Evolutionary conservation across 139 green algal species (phyloP).

Genomic region (Chlamydomonas sp.): DNA sequence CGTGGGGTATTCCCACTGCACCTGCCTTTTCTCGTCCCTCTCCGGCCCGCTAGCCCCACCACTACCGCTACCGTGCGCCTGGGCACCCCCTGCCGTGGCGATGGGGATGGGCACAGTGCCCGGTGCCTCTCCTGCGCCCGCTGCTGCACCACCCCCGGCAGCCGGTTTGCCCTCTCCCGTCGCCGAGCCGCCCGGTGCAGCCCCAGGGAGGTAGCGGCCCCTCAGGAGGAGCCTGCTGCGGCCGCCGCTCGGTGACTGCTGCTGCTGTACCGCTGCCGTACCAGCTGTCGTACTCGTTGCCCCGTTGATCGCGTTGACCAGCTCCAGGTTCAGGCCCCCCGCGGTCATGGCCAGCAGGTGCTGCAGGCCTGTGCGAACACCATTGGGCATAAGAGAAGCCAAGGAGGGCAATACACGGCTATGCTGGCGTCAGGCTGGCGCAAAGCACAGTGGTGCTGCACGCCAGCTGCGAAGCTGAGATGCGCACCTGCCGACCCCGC

Average conservation of each 20-base stretch:
- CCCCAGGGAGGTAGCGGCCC: too few relatives aligned
- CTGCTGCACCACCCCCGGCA: neutral
- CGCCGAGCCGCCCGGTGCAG: too few relatives aligned
- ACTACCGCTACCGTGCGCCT: neutral
- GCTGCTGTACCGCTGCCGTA: neutral
- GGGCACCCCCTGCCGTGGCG: neutral
- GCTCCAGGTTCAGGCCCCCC: constrained; percentile 27
- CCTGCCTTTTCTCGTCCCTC: too few relatives aligned
- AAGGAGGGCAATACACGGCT: too few relatives aligned
- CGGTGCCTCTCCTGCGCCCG: neutral
- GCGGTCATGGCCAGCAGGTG: constrained; percentile 24
- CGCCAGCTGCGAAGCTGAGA: too few relatives aligned
- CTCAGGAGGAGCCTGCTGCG: too few relatives aligned
- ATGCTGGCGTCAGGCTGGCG: too few relatives aligned
- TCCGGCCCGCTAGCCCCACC: too few relatives aligned
- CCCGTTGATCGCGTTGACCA: neutral
- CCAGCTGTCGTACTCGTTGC: neutral
- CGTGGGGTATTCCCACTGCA: constrained; percentile 17
- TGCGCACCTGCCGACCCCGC: too few relatives aligned
- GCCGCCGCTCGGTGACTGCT: neutral
- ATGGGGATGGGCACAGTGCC: neutral
- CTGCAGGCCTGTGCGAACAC: constrained; percentile 25
- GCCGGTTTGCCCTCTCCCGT: neutral
- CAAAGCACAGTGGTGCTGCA: too few relatives aligned
- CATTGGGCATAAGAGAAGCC: too few relatives aligned